phyloP scores from a whole-genome alignment of 495 filamentous ascomycete genomes.

The Penicillium riverlandense region DNA sequence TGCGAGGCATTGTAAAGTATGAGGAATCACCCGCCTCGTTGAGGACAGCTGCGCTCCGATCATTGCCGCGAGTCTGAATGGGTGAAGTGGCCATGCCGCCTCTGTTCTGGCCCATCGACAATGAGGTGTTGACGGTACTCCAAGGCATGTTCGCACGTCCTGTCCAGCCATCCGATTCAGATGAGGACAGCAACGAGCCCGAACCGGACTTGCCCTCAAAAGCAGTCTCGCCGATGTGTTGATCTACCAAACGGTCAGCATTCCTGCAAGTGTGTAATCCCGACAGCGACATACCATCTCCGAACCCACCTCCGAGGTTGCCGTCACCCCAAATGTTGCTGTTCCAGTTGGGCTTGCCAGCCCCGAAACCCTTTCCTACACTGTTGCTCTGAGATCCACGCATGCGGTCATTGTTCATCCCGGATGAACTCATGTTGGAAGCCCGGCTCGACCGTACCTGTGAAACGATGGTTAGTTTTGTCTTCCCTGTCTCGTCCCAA shows the following conservation, averaged over 20 bases:
- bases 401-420: slow-evolving; percentile 31
- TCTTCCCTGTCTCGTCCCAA: no score
- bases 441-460: slow-evolving; percentile 33
- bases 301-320: slow-evolving; percentile 44
- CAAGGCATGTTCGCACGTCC: slow-evolving; percentile 43
- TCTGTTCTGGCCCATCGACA: slow-evolving; percentile 36
- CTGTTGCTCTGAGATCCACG: slow-evolving; percentile 27
- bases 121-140: slow-evolving; percentile 45
- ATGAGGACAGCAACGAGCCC: slow-evolving; percentile 55
- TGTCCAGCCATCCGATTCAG: slow-evolving; percentile 55
- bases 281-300: slow-evolving; percentile 21
- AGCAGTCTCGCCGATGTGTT: slow-evolving; percentile 20
- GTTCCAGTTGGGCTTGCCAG: slow-evolving; percentile 44
- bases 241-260: slow-evolving; percentile 16
- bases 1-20: slow-evolving; percentile 35
- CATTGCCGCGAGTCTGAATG: slow-evolving; percentile 35
- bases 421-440: slow-evolving; percentile 34
- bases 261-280: not conserved
- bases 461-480: no score
- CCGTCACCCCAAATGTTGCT: slow-evolving; percentile 56
- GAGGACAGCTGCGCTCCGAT: slow-evolving; percentile 29
- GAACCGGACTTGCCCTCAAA: slow-evolving; percentile 55
- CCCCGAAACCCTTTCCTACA: slow-evolving; percentile 38
- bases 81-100: slow-evolving; percentile 41
- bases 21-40: slow-evolving; percentile 34